Evolutionary conservation across 75 land plant species (phyloP).

Genomic region (Cryptomeria japonica): DNA sequence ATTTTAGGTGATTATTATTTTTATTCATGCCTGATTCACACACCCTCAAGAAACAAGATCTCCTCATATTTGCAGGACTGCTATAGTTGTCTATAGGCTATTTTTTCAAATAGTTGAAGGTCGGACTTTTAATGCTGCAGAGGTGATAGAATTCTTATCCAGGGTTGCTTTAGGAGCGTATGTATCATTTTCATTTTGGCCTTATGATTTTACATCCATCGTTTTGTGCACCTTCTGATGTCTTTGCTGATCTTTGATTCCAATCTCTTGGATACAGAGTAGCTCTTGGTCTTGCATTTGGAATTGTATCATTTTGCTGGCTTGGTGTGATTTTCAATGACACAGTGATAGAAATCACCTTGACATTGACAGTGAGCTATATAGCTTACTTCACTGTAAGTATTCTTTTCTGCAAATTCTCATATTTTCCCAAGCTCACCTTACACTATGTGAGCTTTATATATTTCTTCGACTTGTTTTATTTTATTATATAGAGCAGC

Average conservation of each 20-base stretch:
- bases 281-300: conserved; percentile 88
- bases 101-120: conserved; percentile 86
- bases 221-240: conserved; percentile 8
- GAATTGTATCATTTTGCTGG: conserved; percentile 83
- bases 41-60: background rate
- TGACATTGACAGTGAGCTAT: conserved; percentile 96
- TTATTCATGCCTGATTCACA: background rate
- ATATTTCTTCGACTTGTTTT: background rate
- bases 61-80: conserved; percentile 66
- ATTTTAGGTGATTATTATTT: background rate
- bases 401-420: background rate
- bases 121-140: conserved; percentile 50
- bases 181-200: conserved; percentile 19
- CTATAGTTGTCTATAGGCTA: conserved; percentile 90
- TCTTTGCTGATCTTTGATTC: background rate
- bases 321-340: conserved; percentile 92
- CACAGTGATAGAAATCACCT: conserved; percentile 89
- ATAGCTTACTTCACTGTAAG: conserved; percentile 95
- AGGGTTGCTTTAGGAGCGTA: conserved; percentile 93
- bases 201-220: background rate
- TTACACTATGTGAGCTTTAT: background rate
- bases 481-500: background rate
- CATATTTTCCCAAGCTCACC: background rate
- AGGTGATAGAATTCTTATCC: conserved; percentile 67
- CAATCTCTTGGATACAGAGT: conserved; percentile 57